Base-by-base conservation (phyloP, 345 rosid species). In the Odontarrhena argentea region DNA sequence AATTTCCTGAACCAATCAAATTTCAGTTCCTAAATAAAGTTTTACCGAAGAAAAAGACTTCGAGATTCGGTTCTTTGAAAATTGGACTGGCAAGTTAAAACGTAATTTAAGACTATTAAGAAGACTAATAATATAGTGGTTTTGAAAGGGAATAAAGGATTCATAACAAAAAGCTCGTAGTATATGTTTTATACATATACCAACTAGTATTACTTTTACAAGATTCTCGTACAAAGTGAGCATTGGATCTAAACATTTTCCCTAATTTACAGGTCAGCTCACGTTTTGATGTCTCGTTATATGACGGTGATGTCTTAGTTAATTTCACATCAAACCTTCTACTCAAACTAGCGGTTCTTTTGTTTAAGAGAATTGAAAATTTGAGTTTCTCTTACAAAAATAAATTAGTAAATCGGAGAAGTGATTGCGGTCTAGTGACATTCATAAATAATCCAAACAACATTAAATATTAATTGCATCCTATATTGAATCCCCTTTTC, bases 1-100 rank as follows among this genome's bases (percentile, higher is more conserved):
- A 18, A 13, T 11, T 46, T 55, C 57, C 63, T 38, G 69, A 48
- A 63, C 35, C 14, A 55, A 63, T 47, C 32, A 55, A 55, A 38
- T 63, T 8, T 63, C 47, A 61, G 14, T 53, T 44, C 55, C 48
- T 36, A 53, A 61, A 44, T 61, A 70, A 61, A 70, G 63, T 62
- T 45, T 26, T 3, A 13, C 13, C 12, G 11, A n/a, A 49, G 58
- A 28, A 48, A 59, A 69, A 51, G 60, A 42, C 24, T 55, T 63
- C 52, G 76, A 71, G 70, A 71, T 71, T 64, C 70, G 76, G 65
- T 48, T 63, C 70, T 63, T 63, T 55, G 63, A 71, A 35, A 61
- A 69, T 1, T 69, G 28, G 14, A 46, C 56, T 62, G 34, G 10
- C 8, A 55, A 69, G 54, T 15, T 62, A 15, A 53, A 63, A 40